phyloP scores from a whole-genome alignment of 2,329 filamentous ascomycete species.

The Clarireedia hainanense region DNA sequence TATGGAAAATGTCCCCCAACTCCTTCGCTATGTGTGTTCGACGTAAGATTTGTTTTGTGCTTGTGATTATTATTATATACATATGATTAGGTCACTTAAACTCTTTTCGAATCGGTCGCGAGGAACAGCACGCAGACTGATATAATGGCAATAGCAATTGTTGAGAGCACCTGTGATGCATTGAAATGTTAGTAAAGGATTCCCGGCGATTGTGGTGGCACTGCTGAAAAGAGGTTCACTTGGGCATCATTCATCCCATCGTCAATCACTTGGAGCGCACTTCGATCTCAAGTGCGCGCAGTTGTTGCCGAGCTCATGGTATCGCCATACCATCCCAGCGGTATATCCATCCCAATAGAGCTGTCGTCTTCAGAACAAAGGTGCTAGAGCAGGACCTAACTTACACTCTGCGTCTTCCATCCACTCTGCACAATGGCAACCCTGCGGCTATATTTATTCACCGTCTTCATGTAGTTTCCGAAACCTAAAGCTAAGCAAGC shows the following conservation, averaged over 20 bases:
- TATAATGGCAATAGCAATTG: slow-evolving; percentile 55
- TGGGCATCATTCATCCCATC: too few species aligned
- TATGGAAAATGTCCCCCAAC: not conserved
- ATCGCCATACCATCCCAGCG: too few species aligned
- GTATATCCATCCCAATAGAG: not conserved
- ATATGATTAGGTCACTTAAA: slow-evolving; percentile 4
- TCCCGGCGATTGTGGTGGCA: too few species aligned
- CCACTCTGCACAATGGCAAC: slow-evolving; percentile 85
- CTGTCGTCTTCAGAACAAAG: not conserved
- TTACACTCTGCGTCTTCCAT: slow-evolving; percentile 80
- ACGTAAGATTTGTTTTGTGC: not conserved
- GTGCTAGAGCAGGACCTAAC: slow-evolving; percentile 7
- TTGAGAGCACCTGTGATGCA: slow-evolving; percentile 46
- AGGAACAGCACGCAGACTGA: slow-evolving; percentile 58
- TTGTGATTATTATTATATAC: not conserved
- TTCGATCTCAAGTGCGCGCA: not conserved
- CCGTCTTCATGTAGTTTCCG: slow-evolving; percentile 75
- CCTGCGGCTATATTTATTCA: slow-evolving; percentile 73
- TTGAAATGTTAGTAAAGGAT: too few species aligned
- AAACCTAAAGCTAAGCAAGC: slow-evolving; percentile 71
- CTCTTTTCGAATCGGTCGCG: slow-evolving; percentile 31
- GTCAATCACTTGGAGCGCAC: too few species aligned
- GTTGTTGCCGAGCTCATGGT: too few species aligned
- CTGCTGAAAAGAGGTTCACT: too few species aligned
- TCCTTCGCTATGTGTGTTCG: slow-evolving; percentile 3